Conservation (phyloP, 2,329 filamentous ascomycete species). For the Fusarium bactridioides region DNA sequence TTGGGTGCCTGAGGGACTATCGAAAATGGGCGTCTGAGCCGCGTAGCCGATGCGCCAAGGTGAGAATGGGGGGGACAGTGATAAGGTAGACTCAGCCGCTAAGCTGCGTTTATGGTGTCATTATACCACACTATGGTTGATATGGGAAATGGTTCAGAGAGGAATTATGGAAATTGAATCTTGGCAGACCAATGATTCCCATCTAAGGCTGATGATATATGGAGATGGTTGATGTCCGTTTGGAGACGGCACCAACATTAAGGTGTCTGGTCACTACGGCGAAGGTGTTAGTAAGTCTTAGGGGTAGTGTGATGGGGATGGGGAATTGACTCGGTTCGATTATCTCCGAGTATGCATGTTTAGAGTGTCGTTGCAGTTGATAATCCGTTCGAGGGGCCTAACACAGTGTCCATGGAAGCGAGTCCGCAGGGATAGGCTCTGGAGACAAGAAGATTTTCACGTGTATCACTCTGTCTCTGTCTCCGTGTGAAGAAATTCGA, state of each 20-base stretch:
- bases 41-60: constrained; percentile 24
- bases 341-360: neutral
- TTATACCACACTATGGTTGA: neutral
- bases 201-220: neutral
- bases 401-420: neutral
- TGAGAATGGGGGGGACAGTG: neutral
- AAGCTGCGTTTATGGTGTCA: constrained; percentile 9
- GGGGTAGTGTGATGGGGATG: neutral
- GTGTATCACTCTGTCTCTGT: neutral
- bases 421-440: neutral
- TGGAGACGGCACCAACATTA: neutral
- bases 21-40: constrained; percentile 16
- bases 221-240: neutral
- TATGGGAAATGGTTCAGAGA: constrained; percentile 5
- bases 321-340: neutral
- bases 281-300: neutral
- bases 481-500: neutral
- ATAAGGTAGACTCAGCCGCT: neutral
- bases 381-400: neutral
- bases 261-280: neutral
- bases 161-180: constrained; percentile 13
- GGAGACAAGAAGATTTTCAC: neutral
- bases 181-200: constrained; percentile 8
- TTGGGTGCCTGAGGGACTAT: constrained; percentile 21
- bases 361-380: neutral